Evolutionary conservation across 1,284 basidiomycete species (phyloP).

Genomic region (Ceratobasidium sp.): DNA sequence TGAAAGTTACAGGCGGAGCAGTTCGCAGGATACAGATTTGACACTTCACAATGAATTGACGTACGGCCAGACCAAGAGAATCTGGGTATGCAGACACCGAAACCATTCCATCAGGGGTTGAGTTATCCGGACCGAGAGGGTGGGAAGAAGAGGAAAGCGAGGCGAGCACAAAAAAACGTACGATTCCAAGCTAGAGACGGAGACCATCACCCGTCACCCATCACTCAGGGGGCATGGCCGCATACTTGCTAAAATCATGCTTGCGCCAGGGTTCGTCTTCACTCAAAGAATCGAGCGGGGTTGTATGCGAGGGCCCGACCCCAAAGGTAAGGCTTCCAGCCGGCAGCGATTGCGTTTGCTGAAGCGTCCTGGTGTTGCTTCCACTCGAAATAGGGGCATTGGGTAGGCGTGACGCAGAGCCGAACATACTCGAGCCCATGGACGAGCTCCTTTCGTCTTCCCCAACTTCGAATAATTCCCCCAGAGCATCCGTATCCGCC

Average conservation of each 20-base stretch:
- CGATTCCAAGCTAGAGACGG: constrained; percentile 4
- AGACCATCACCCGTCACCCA: background rate
- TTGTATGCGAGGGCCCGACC: background rate
- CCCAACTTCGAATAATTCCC: constrained; percentile 34
- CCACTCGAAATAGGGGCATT: background rate
- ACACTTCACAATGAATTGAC: constrained; percentile 22
- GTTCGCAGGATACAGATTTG: constrained; percentile 30
- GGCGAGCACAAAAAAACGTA: background rate
- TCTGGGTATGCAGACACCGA: constrained; percentile 12
- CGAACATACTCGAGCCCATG: constrained; percentile 28
- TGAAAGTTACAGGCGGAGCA: background rate
- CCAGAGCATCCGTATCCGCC: background rate
- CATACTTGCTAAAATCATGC: constrained; percentile 25
- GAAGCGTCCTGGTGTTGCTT: constrained; percentile 12
- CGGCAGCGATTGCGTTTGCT: constrained; percentile 38
- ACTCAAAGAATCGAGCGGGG: constrained; percentile 20
- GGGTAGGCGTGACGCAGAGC: constrained; percentile 8
- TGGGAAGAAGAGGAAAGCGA: constrained; percentile 13
- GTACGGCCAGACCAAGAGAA: constrained; percentile 7
- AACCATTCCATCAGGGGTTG: constrained; percentile 11
- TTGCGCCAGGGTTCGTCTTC: constrained; percentile 40
- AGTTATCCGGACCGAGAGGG: background rate
- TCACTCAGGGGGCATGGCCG: constrained; percentile 28
- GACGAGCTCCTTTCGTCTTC: constrained; percentile 28
- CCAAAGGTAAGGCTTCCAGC: constrained; percentile 36